A percentile compares a stretch with the other conserved stretches of the same genome.
phyloP scores from a whole-genome alignment of 208 protist genomes.

The Acanthamoeba castellanii region DNA sequence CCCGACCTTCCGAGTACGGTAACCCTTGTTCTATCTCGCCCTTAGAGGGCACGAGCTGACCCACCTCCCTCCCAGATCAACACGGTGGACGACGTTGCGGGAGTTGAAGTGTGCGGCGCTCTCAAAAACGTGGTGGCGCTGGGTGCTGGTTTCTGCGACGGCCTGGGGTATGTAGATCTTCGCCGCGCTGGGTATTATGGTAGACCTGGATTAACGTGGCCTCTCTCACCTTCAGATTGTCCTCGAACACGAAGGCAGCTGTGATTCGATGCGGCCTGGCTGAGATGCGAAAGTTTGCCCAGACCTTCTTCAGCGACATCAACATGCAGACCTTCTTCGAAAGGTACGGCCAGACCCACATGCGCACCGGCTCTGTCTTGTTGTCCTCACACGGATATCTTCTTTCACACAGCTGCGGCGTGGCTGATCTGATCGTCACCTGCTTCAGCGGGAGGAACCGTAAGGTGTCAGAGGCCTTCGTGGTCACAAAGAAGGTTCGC shows the following conservation, averaged over 20 bases:
- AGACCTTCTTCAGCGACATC: constrained; percentile 73
- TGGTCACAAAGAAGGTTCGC: constrained; percentile 14
- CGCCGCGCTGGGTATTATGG: too few species aligned
- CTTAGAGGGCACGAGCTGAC: constrained; percentile 66
- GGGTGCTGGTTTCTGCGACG: constrained; percentile 84
- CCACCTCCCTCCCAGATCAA: constrained; percentile 58
- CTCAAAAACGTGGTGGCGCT: constrained; percentile 89
- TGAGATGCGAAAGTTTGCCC: constrained; percentile 82
- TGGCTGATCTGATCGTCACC: constrained; percentile 86
- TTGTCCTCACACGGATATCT: background rate
- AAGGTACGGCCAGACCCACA: constrained; percentile 5
- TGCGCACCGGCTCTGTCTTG: too few species aligned
- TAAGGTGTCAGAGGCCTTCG: constrained; percentile 85
- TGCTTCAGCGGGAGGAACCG: constrained; percentile 87
- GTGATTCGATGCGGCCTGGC: constrained; percentile 86
- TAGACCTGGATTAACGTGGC: background rate
- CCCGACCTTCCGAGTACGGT: constrained; percentile 80
- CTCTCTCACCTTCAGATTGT: background rate
- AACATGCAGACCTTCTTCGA: constrained; percentile 81
- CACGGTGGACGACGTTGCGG: constrained; percentile 82
- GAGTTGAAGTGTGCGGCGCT: constrained; percentile 87
- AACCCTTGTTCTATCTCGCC: too few species aligned
- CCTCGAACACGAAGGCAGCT: constrained; percentile 86
- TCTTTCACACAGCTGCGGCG: constrained; percentile 79
- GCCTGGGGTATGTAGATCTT: constrained; percentile 74